A percentile compares a stretch with the other conserved stretches of the same genome.
Evolutionary conservation across 176 grass and related monocot species (phyloP).

Genomic region (Avena atlantica): DNA sequence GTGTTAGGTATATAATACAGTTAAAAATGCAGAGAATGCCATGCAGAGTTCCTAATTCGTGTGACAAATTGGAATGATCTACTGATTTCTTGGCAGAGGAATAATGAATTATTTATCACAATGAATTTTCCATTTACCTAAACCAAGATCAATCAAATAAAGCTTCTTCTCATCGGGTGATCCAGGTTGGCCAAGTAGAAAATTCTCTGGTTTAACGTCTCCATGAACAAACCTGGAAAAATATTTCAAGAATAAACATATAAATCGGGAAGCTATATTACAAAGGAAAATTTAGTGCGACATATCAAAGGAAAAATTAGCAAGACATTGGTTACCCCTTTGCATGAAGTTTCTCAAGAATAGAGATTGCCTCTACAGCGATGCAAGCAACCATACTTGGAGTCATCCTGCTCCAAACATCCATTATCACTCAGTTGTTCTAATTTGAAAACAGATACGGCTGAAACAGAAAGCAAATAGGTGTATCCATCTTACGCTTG

Average conservation of each 20-base stretch:
- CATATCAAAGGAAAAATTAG: not conserved
- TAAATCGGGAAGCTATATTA: conserved; percentile 10
- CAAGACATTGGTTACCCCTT: conserved; percentile 67
- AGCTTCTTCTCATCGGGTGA: conserved; percentile 98
- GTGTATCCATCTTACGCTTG: conserved; percentile 71
- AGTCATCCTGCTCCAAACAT: conserved; percentile 74
- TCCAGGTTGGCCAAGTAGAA: conserved; percentile 94
- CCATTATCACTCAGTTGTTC: conserved; percentile 26
- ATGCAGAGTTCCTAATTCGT: not conserved
- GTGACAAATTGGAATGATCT: conserved; percentile 15
- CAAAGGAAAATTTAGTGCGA: not conserved
- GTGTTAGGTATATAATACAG: conserved; percentile 13
- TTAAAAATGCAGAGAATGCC: conserved; percentile 21
- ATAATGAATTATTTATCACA: conserved; percentile 30
- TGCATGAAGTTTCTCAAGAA: conserved; percentile 93
- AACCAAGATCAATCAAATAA: conserved; percentile 97
- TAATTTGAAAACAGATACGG: conserved; percentile 27
- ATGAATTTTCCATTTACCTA: conserved; percentile 57
- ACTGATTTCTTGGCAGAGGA: not conserved
- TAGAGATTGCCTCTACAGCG: conserved; percentile 95
- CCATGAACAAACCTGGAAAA: conserved; percentile 94
- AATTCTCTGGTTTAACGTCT: conserved; percentile 99
- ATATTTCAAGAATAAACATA: conserved; percentile 26
- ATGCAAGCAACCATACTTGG: conserved; percentile 95
- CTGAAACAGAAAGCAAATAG: conserved; percentile 36